phyloP scores from a whole-genome alignment of 345 rosid genomes.

The Psidium friedrichsthalianum region DNA sequence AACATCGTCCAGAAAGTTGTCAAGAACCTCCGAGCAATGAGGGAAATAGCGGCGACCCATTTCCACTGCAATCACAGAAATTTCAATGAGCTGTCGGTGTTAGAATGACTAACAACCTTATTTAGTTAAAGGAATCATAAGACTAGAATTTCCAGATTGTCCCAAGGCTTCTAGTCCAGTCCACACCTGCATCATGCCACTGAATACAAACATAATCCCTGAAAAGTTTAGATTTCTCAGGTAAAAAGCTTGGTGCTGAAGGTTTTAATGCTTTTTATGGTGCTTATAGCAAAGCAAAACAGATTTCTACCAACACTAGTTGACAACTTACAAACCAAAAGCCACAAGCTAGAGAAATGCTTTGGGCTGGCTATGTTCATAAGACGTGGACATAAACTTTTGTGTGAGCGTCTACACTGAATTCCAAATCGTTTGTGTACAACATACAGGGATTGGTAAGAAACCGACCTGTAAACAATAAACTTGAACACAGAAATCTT shows the following conservation, averaged over 20 bases:
- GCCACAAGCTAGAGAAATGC: neutral
- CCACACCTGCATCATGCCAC: neutral
- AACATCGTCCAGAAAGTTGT: constrained; percentile 19
- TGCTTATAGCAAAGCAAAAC: neutral
- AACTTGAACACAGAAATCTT: neutral
- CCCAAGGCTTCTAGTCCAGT: neutral
- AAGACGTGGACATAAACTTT: neutral
- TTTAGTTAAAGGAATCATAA: neutral
- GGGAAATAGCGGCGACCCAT: constrained; percentile 28
- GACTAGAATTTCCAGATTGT: neutral
- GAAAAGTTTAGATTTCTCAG: neutral
- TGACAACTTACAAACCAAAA: neutral
- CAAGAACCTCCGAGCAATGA: constrained; percentile 29
- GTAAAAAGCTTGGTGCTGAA: neutral
- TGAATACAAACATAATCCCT: neutral
- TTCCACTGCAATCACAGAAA: constrained; percentile 23
- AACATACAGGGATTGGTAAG: neutral
- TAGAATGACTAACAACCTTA: neutral
- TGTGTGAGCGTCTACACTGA: neutral
- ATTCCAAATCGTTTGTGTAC: neutral
- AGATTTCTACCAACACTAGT: neutral
- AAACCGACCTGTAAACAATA: neutral
- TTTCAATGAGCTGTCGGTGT: neutral
- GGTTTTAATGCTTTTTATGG: neutral
- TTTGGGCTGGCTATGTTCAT: neutral